A percentile compares a stretch with the other conserved stretches of the same genome.
These are phyloP conservation scores for Colletotrichum theobromicola DNA, from an alignment of 2,329 filamentous ascomycete genomes.

Conservation along the genomic window DNA sequence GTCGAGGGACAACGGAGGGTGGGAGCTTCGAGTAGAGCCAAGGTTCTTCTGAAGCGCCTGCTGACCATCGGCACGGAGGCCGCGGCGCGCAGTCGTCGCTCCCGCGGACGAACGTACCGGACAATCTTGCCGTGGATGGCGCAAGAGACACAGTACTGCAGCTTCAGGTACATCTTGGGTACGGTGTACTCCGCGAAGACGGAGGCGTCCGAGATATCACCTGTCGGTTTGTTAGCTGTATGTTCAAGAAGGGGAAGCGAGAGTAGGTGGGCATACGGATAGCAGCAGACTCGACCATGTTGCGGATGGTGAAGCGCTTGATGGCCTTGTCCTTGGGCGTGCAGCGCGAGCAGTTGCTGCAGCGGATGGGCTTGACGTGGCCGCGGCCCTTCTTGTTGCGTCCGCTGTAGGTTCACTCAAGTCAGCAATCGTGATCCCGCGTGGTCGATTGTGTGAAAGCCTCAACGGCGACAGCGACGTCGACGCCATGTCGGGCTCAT, in stretches of 20 bases:
- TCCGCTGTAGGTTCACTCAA: constrained; percentile 64
- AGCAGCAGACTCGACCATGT: constrained; percentile 99
- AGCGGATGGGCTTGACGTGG: constrained; percentile 98
- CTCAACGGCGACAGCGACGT: not conserved
- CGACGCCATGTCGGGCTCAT: not conserved
- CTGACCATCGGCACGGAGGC: constrained; percentile 32
- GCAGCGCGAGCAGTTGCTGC: constrained; percentile 78
- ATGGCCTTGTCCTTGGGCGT: constrained; percentile 99
- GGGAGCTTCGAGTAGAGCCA: constrained; percentile 51
- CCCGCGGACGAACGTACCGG: constrained; percentile 79
- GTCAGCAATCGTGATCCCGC: constrained; percentile 23
- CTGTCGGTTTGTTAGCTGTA: constrained; percentile 59
- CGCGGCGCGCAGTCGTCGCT: constrained; percentile 60
- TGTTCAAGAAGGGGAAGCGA: not conserved
- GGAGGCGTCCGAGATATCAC: constrained; percentile 99
- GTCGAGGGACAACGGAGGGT: not conserved
- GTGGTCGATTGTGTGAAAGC: not conserved
- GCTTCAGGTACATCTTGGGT: constrained; percentile 99
- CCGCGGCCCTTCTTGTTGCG: constrained; percentile 99
- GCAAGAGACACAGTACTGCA: constrained; percentile 99
- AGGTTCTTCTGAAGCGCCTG: constrained; percentile 65
- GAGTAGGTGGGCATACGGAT: constrained; percentile 78
- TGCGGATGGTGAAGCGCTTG: constrained; percentile 99
- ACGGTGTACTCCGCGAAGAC: constrained; percentile 99
- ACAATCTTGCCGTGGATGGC: constrained; percentile 99